Evolutionary conservation across 352 stramenopile species (phyloP).

Genomic region (Phytophthora pseudosyringae): DNA sequence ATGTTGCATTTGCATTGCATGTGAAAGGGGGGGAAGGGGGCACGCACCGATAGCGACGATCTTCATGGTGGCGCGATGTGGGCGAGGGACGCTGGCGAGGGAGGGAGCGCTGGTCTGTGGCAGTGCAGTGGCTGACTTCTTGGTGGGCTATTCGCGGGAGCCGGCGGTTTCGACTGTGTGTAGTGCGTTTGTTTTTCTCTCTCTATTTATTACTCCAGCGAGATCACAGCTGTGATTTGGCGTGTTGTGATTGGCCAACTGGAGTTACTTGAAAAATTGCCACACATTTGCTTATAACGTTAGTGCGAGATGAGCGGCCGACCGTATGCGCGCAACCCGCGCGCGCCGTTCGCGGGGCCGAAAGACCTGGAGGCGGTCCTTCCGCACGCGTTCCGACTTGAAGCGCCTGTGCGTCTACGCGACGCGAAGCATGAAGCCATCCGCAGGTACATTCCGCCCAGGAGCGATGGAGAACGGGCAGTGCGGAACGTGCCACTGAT

Average conservation of each 20-base stretch:
- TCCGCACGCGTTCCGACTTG: slow-evolving; percentile 63
- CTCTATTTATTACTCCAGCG: slow-evolving; percentile 14
- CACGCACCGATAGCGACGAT: slow-evolving; percentile 84
- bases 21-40: background rate
- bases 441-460: slow-evolving; percentile 37
- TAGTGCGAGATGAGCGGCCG: slow-evolving; percentile 68
- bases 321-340: slow-evolving; percentile 68
- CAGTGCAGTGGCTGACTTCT: slow-evolving; percentile 2
- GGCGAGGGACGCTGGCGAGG: background rate
- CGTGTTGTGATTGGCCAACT: slow-evolving; percentile 22
- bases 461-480: background rate
- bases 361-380: slow-evolving; percentile 67
- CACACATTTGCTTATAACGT: slow-evolving; percentile 16
- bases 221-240: slow-evolving; percentile 19
- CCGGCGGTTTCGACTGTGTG: slow-evolving; percentile 38
- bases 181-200: slow-evolving; percentile 33
- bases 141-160: slow-evolving; percentile 23
- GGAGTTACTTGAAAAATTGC: slow-evolving; percentile 19
- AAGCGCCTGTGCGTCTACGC: slow-evolving; percentile 23
- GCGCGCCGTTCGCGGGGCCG: slow-evolving; percentile 50
- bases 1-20: background rate
- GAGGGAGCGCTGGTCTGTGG: background rate
- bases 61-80: slow-evolving; percentile 62
- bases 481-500: background rate
- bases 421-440: slow-evolving; percentile 59